Percentiles rank a stretch among this genome's conserved stretches.
Evolutionary conservation across 2,329 filamentous ascomycete genomes (phyloP).

Genomic region (Phaeophleospora eucalypticola): DNA sequence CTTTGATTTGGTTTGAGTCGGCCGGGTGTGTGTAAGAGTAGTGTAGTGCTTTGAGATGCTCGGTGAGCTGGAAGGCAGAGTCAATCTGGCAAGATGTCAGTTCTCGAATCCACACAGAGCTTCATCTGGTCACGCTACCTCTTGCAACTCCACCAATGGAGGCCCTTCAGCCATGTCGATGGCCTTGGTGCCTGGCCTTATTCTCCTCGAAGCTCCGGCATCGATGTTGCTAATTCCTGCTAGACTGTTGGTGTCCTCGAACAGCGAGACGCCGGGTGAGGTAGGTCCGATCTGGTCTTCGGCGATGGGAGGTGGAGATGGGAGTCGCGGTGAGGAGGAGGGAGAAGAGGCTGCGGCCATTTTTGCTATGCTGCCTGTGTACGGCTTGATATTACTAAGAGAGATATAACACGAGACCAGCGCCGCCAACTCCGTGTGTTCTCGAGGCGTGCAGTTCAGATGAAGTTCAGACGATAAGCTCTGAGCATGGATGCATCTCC

Average conservation of each 20-base stretch:
- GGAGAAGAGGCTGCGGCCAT: slow-evolving; percentile 39
- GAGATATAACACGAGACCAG: too few relatives aligned
- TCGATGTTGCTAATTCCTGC: slow-evolving; percentile 59
- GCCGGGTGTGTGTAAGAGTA: slow-evolving; percentile 69
- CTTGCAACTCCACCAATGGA: slow-evolving; percentile 76
- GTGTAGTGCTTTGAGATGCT: slow-evolving; percentile 91
- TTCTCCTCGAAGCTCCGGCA: slow-evolving; percentile 72
- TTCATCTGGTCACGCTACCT: slow-evolving; percentile 55
- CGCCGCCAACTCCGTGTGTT: too few relatives aligned
- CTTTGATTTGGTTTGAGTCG: slow-evolving; percentile 70
- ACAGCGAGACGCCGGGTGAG: slow-evolving; percentile 63
- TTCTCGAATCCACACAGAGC: background rate
- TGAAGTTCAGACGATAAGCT: background rate
- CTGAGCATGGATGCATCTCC: background rate
- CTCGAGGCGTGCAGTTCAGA: too few relatives aligned
- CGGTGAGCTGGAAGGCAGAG: slow-evolving; percentile 93
- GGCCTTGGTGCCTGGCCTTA: slow-evolving; percentile 88
- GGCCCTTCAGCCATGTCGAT: slow-evolving; percentile 89
- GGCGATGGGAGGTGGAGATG: slow-evolving; percentile 88
- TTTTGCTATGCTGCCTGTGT: background rate
- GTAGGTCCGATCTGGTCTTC: slow-evolving; percentile 86
- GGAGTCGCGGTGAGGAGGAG: slow-evolving; percentile 83
- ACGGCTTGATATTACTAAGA: too few relatives aligned
- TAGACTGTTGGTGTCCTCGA: slow-evolving; percentile 57
- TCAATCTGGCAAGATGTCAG: slow-evolving; percentile 64